A percentile compares a stretch with the other conserved stretches of the same genome.
Evolutionary conservation across 1,284 basidiomycete genomes (phyloP).

Genomic region (Irpex lacteus): DNA sequence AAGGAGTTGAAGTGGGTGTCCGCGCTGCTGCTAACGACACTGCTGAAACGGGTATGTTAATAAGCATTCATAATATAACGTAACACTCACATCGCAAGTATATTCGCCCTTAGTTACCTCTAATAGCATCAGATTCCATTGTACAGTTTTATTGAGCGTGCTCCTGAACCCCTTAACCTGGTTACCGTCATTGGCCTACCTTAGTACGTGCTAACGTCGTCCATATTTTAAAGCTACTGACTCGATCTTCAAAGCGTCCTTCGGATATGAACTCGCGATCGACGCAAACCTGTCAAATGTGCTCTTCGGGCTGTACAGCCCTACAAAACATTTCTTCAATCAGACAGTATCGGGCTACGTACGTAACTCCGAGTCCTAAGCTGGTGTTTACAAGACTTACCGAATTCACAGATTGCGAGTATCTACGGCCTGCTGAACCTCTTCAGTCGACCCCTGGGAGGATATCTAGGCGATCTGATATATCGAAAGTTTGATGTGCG

Average conservation of each 20-base stretch:
- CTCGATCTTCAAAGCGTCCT: slow-evolving; percentile 34
- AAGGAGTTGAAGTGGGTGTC: not conserved
- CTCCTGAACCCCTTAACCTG: slow-evolving; percentile 51
- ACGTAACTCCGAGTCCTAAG: slow-evolving; percentile 15
- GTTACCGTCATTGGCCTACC: slow-evolving; percentile 48
- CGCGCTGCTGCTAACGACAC: not conserved
- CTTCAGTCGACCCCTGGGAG: slow-evolving; percentile 51
- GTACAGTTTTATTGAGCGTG: slow-evolving; percentile 21
- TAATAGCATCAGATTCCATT: not conserved
- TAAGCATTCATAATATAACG: not conserved
- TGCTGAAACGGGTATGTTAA: not conserved
- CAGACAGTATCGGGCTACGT: slow-evolving; percentile 56
- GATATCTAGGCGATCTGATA: slow-evolving; percentile 48
- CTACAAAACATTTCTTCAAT: slow-evolving; percentile 29
- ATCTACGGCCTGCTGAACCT: slow-evolving; percentile 54
- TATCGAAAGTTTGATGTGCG: slow-evolving; percentile 44
- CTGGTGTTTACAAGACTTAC: not conserved
- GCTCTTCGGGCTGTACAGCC: slow-evolving; percentile 39
- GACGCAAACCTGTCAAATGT: slow-evolving; percentile 55
- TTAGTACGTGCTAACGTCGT: slow-evolving; percentile 14
- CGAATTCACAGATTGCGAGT: slow-evolving; percentile 32
- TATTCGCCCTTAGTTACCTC: not conserved
- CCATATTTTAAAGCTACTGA: too few relatives aligned
- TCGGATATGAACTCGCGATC: slow-evolving; percentile 59
- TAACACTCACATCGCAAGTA: not conserved